phyloP scores from a whole-genome alignment of 495 filamentous ascomycete species.

The Staphylotrichum tortipilum region DNA sequence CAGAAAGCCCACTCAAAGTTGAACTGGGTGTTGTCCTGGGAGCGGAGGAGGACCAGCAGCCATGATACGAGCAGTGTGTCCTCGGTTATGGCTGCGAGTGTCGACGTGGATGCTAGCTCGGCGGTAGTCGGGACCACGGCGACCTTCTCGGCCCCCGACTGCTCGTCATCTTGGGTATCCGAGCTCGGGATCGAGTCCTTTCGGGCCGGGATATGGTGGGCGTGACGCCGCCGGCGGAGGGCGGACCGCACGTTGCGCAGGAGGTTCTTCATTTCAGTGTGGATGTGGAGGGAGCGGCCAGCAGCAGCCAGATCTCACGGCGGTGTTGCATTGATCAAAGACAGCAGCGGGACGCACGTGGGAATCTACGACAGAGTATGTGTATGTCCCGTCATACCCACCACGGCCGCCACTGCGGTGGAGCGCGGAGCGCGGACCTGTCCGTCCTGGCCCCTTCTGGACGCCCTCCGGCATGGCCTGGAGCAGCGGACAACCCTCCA shows the following conservation, averaged over 20 bases:
- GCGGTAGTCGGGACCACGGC: too few relatives aligned
- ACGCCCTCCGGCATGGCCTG: too few relatives aligned
- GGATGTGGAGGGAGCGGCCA: too few relatives aligned
- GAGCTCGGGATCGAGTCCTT: too few relatives aligned
- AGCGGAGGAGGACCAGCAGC: constrained; percentile 33
- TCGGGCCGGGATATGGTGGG: too few relatives aligned
- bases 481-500: too few relatives aligned
- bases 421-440: too few relatives aligned
- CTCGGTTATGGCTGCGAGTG: constrained; percentile 21
- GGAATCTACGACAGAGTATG: neutral
- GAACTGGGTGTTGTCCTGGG: constrained; percentile 30
- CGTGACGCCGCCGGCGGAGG: neutral
- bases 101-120: neutral
- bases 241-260: neutral
- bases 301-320: neutral
- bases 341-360: neutral
- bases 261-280: neutral
- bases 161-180: too few relatives aligned
- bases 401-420: too few relatives aligned
- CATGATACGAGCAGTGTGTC: constrained; percentile 38
- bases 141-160: too few relatives aligned
- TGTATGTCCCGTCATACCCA: neutral
- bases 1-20: constrained; percentile 33
- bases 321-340: neutral
- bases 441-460: too few relatives aligned